A percentile compares a stretch with the other conserved stretches of the same genome.
Evolutionary conservation across 306 rosid genomes (phyloP).

Genomic region (Luffa acutangula): DNA sequence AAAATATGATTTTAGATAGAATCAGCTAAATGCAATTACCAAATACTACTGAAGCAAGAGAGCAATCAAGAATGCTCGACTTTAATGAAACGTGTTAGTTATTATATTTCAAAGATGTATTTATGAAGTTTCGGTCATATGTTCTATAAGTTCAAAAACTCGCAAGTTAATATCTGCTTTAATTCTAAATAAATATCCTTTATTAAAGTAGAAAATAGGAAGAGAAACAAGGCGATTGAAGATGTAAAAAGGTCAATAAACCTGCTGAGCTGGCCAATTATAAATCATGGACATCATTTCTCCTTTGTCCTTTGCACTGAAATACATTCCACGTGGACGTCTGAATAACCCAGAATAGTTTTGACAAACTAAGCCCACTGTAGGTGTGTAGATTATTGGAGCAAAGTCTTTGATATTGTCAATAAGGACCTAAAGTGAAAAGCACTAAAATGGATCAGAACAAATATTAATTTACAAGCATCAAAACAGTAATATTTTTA

Average conservation of each 20-base stretch:
- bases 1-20: not conserved
- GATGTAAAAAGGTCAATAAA: conserved; percentile 9
- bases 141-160: not conserved
- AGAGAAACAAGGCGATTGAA: not conserved
- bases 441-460: conserved; percentile 10
- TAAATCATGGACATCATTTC: conserved; percentile 99
- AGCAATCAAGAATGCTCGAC: not conserved
- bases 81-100: not conserved
- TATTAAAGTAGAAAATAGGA: not conserved
- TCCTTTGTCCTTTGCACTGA: conserved; percentile 97
- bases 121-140: not conserved
- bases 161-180: not conserved
- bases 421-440: conserved; percentile 63
- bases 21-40: not conserved
- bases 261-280: conserved; percentile 89
- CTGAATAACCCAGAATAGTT: conserved; percentile 93
- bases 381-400: conserved; percentile 93
- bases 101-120: not conserved
- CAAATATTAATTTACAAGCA: conserved; percentile 2
- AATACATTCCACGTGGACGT: conserved; percentile 99
- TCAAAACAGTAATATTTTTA: conserved; percentile 6
- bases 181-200: not conserved
- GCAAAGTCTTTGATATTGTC: conserved; percentile 91
- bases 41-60: not conserved
- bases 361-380: conserved; percentile 94